These are phyloP conservation scores for Nannochloropsis oceanica DNA, from an alignment of 108 stramenopile genomes.

Conservation along the genomic window DNA sequence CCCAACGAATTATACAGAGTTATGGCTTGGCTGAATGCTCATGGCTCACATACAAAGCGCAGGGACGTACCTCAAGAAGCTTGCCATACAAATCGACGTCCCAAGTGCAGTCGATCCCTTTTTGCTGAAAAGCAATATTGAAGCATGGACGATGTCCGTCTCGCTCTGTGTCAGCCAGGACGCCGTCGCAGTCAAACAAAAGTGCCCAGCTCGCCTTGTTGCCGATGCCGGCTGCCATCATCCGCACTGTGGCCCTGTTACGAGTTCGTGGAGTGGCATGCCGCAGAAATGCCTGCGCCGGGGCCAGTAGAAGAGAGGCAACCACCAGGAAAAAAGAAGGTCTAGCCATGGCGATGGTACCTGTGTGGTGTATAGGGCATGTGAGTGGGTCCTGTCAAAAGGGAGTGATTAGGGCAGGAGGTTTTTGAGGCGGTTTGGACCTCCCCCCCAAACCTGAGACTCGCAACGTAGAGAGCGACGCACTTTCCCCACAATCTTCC, in stretches of 20 bases:
- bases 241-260: not conserved
- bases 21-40: no score
- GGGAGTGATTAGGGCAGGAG: no score
- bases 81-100: conserved; percentile 66
- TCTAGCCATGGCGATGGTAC: no score
- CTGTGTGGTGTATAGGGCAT: no score
- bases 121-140: conserved; percentile 61
- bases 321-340: not conserved
- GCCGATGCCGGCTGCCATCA: not conserved
- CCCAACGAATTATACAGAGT: no score
- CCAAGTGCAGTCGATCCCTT: conserved; percentile 59
- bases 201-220: conserved; percentile 9
- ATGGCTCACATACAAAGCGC: not conserved
- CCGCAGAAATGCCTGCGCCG: not conserved
- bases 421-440: no score
- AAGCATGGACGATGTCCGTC: conserved; percentile 74
- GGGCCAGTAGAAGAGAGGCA: not conserved
- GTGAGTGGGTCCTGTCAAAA: no score
- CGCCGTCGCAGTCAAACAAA: conserved; percentile 65
- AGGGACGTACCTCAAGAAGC: conserved; percentile 52
- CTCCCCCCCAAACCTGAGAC: no score
- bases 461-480: no score
- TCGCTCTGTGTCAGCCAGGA: conserved; percentile 80
- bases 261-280: no score
- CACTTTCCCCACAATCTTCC: no score